Base-by-base conservation (phyloP, 73 alveolate genomes). In the Halteria grandinella region DNA sequence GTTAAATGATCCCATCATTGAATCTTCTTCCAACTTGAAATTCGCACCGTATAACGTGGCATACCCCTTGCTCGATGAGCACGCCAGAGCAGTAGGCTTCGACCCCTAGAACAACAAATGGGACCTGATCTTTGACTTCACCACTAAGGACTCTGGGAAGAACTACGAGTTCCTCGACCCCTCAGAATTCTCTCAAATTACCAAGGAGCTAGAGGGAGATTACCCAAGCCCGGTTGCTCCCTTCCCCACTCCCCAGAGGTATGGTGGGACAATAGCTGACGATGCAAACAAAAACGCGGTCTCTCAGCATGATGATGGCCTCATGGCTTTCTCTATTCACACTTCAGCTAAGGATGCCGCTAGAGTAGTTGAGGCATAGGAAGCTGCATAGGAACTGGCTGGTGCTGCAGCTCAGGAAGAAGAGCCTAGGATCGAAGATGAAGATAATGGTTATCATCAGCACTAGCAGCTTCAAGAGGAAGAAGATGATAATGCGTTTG, bases 21-120 rank as follows among this genome's bases (percentile, higher is more conserved):
- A 92, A 58, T 62, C 83, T 31, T 92, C 95, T 0, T 28, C 25
- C 18, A 55, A 79, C 52, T 73, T 92, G 62, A 55, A 57, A n/a
- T 86, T 92, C 54, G 98, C 91, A 27, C 93, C 96, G 40, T 92
- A 77, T 58, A 81, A 91, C 55, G 79, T 85, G 18, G 73, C 88
- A 32, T 92, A 92, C 70, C 96, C 98, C 5, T 21, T 29, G 32
- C 76, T 69, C 27, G 83, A 69, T 50, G 50, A 78, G 51, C 91
- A 92, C 25, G 86, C 75, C 24, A 15, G 52, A 48, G 79, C 88
- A 1, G 90, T 77, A 23, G 91, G 89, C 33, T 54, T 92, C 39
- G 76, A 90, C 44, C 15, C 45, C 27, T 36, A 83, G 75, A 81
- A 64, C 15, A 92, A 92, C 60, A 89, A 79, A 37, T 92, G 98